A percentile compares a stretch with the other conserved stretches of the same genome.
These are phyloP conservation scores for Ogataea minuta DNA, from an alignment of 805 yeast genomes.

Conservation along the genomic window DNA sequence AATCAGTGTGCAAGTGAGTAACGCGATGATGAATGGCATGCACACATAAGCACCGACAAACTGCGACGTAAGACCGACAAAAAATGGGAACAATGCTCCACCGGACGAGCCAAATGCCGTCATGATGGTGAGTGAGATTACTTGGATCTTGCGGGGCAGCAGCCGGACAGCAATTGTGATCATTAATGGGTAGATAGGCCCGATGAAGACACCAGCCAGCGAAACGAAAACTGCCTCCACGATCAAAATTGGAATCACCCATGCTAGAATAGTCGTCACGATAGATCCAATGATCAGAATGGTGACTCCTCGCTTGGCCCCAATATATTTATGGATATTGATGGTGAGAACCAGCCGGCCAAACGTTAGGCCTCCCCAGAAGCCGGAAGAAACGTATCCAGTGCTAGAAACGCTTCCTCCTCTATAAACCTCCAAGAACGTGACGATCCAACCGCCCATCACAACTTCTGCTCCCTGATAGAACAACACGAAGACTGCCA, in stretches of 20 bases:
- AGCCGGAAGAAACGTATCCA: slow-evolving; percentile 67
- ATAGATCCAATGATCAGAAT: slow-evolving; percentile 37
- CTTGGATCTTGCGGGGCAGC: slow-evolving; percentile 51
- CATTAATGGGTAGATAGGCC: slow-evolving; percentile 63
- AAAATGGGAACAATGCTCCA: slow-evolving; percentile 55
- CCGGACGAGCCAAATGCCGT: slow-evolving; percentile 59
- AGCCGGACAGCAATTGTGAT: slow-evolving; percentile 43
- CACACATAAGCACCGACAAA: slow-evolving; percentile 46
- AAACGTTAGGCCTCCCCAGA: slow-evolving; percentile 67
- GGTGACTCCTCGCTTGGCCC: slow-evolving; percentile 44
- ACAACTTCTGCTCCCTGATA: slow-evolving; percentile 72
- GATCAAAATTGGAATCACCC: slow-evolving; percentile 46
- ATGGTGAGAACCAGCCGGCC: slow-evolving; percentile 57
- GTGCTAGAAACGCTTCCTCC: slow-evolving; percentile 44
- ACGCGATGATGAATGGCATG: slow-evolving; percentile 44
- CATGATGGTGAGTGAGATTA: slow-evolving; percentile 47
- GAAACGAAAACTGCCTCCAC: slow-evolving; percentile 48
- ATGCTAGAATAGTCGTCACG: slow-evolving; percentile 40
- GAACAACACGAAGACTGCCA: slow-evolving; percentile 54
- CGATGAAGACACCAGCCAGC: slow-evolving; percentile 57
- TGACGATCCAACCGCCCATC: slow-evolving; percentile 69
- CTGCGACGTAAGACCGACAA: slow-evolving; percentile 50
- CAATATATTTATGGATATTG: slow-evolving; percentile 37
- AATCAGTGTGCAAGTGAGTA: slow-evolving; percentile 35
- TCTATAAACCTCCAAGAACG: slow-evolving; percentile 57